Conservation (phyloP, 2,329 filamentous ascomycete species). For the Fusarium sublunatum region DNA sequence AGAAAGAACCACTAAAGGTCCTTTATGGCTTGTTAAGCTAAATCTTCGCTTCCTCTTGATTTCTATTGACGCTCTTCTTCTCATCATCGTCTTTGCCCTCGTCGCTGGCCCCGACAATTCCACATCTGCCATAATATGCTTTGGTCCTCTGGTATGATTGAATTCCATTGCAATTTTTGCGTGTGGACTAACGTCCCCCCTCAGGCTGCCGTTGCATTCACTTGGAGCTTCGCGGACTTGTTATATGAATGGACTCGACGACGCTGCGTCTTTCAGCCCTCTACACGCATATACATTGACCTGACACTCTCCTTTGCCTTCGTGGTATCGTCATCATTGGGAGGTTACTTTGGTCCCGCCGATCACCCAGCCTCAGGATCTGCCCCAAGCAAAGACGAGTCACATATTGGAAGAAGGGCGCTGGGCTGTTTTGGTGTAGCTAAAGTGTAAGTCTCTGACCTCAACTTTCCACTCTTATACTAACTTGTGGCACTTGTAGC, state of each 20-base stretch:
- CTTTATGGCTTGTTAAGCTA: conserved; percentile 17
- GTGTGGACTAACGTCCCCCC: not conserved
- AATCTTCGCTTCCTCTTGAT: conserved; percentile 31
- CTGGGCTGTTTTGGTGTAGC: conserved; percentile 28
- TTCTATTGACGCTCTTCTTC: conserved; percentile 20
- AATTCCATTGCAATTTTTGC: no score
- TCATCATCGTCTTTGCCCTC: conserved; percentile 13
- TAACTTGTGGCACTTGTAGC: not conserved
- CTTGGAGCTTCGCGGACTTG: conserved; percentile 14
- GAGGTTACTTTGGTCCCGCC: conserved; percentile 9
- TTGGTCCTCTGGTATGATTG: conserved; percentile 20
- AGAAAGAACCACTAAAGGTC: not conserved
- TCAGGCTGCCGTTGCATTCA: conserved; percentile 12
- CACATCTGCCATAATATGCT: not conserved
- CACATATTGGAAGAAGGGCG: conserved; percentile 18
- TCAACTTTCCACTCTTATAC: not conserved
- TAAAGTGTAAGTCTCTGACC: conserved; percentile 17
- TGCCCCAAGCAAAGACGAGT: conserved; percentile 23
- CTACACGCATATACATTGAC: conserved; percentile 6
- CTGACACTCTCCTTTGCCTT: conserved; percentile 3
- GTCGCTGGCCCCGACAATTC: conserved; percentile 1
- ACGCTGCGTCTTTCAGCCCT: conserved; percentile 3
- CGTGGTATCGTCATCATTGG: not conserved
- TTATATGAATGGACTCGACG: conserved; percentile 14
- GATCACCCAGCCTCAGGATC: conserved; percentile 9